Evolutionary conservation across 2,329 filamentous ascomycete genomes (phyloP).

Genomic region (Neonectria magnoliae): DNA sequence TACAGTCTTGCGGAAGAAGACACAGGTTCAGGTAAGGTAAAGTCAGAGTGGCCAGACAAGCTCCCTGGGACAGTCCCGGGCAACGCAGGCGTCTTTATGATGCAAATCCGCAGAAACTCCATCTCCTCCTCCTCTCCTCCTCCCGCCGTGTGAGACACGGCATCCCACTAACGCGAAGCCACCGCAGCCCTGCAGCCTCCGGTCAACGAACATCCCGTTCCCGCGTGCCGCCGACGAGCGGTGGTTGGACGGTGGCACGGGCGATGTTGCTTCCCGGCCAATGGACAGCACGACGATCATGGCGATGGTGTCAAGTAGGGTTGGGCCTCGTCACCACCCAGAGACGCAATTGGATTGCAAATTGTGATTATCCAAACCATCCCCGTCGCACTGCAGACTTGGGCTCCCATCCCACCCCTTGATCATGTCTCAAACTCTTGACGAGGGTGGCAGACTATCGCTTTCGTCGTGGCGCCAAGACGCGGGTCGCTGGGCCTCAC

Average conservation of each 20-base stretch:
- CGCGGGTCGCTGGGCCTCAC: neutral
- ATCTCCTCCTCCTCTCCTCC: neutral
- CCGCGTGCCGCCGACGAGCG: conserved; percentile 15
- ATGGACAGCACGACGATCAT: conserved; percentile 11
- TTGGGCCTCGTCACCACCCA: neutral
- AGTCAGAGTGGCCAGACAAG: neutral
- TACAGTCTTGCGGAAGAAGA: neutral
- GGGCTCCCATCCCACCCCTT: conserved; percentile 1
- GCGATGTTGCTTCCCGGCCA: conserved; percentile 26
- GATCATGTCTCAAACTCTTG: conserved; percentile 17
- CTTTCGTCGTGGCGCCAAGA: neutral
- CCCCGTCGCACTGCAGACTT: conserved; percentile 16
- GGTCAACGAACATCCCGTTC: neutral
- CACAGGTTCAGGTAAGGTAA: neutral
- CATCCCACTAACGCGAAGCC: conserved; percentile 27
- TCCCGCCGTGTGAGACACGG: conserved; percentile 32
- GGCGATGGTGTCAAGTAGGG: neutral
- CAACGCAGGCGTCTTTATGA: neutral
- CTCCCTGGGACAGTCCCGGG: neutral
- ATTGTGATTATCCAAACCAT: neutral
- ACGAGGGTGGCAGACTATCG: neutral
- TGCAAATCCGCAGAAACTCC: neutral
- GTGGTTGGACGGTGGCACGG: conserved; percentile 36
- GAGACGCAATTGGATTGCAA: too few species aligned
- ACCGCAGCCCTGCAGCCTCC: conserved; percentile 3